These are phyloP conservation scores for Paraconiothyrium sp. DNA, from an alignment of 2,329 filamentous ascomycete genomes.

Conservation along the genomic window DNA sequence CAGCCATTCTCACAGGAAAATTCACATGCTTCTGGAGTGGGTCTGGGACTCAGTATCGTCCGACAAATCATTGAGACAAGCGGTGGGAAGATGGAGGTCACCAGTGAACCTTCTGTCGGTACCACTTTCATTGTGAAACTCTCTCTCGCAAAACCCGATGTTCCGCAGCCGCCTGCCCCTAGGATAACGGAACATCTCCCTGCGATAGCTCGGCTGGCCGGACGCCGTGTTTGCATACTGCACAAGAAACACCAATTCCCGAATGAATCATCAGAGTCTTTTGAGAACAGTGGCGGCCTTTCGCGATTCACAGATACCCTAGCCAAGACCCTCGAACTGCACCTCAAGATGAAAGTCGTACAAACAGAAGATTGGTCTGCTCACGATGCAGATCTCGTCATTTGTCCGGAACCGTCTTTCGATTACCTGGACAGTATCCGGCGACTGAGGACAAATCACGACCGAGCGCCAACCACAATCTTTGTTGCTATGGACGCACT, in stretches of 20 bases:
- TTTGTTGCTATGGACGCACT: slow-evolving; percentile 46
- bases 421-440: slow-evolving; percentile 43
- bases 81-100: slow-evolving; percentile 34
- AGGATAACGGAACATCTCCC: slow-evolving; percentile 26
- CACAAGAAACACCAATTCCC: slow-evolving; percentile 16
- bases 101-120: slow-evolving; percentile 28
- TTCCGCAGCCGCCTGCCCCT: slow-evolving; percentile 4
- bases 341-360: slow-evolving; percentile 40
- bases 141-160: slow-evolving; percentile 42
- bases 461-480: slow-evolving; percentile 35
- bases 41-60: slow-evolving; percentile 38
- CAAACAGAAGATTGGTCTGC: slow-evolving; percentile 35
- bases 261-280: neutral
- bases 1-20: slow-evolving; percentile 50
- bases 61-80: slow-evolving; percentile 32
- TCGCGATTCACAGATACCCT: slow-evolving; percentile 34
- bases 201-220: slow-evolving; percentile 30
- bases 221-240: slow-evolving; percentile 39
- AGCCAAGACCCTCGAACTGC: slow-evolving; percentile 30
- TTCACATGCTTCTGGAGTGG: slow-evolving; percentile 31
- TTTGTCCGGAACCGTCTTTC: slow-evolving; percentile 45
- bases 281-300: slow-evolving; percentile 25
- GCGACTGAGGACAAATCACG: slow-evolving; percentile 9
- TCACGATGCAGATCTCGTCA: slow-evolving; percentile 39
- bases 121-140: slow-evolving; percentile 47